These are phyloP conservation scores for Didymosphaeria variabile DNA, from an alignment of 2,329 filamentous ascomycete genomes.

Conservation along the genomic window DNA sequence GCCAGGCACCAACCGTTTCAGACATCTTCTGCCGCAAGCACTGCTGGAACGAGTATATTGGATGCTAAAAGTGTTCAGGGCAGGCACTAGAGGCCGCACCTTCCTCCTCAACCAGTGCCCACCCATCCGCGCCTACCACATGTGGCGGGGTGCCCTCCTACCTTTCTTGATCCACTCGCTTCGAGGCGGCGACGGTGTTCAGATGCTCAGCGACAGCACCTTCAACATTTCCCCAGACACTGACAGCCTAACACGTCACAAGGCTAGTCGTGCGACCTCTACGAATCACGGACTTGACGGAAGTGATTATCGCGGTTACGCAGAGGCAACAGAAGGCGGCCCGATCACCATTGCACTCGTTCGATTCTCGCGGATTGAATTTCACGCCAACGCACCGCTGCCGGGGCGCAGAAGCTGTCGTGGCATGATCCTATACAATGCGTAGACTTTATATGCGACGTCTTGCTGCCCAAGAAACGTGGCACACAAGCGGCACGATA, in stretches of 20 bases:
- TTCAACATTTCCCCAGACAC: background rate
- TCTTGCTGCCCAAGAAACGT: slow-evolving; percentile 13
- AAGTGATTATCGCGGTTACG: background rate
- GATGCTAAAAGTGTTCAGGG: slow-evolving; percentile 1
- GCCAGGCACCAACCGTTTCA: slow-evolving; percentile 15
- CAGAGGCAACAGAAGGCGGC: background rate
- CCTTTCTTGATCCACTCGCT: background rate
- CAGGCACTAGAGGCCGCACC: slow-evolving; percentile 4
- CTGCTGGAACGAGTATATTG: background rate
- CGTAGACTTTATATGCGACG: background rate
- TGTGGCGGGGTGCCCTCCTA: background rate
- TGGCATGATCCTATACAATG: slow-evolving; percentile 1
- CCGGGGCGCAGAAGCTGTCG: background rate
- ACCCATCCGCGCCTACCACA: background rate
- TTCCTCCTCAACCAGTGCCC: background rate
- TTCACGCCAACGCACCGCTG: background rate
- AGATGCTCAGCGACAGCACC: background rate
- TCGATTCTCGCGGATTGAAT: background rate
- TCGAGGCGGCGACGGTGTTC: background rate
- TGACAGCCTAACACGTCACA: background rate
- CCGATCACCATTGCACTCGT: background rate
- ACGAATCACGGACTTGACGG: background rate
- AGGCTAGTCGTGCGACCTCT: background rate
- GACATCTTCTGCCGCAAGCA: background rate
- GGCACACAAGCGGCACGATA: slow-evolving; percentile 10